A percentile compares a stretch with the other conserved stretches of the same genome.
These are phyloP conservation scores for Gliomastix tumulicola DNA, from an alignment of 2,329 filamentous ascomycete species.

Conservation along the genomic window DNA sequence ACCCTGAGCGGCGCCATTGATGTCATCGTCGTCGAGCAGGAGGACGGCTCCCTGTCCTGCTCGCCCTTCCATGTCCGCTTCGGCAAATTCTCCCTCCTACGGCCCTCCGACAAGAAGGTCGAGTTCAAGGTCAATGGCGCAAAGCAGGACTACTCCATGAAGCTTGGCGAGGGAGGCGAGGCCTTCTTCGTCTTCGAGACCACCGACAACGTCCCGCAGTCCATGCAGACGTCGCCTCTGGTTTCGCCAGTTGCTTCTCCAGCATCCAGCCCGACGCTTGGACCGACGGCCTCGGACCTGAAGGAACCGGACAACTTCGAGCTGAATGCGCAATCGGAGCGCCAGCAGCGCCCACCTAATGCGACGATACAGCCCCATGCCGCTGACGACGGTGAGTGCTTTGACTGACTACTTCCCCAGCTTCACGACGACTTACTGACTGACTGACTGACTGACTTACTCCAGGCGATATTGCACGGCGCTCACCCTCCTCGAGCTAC, in stretches of 20 bases:
- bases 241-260: conserved; percentile 91
- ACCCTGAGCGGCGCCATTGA: conserved; percentile 97
- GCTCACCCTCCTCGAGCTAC: conserved; percentile 46
- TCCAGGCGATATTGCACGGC: conserved; percentile 42
- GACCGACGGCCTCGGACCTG: conserved; percentile 28
- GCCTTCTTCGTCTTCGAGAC: conserved; percentile 99
- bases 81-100: conserved; percentile 93
- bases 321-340: conserved; percentile 41
- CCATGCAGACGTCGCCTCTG: conserved; percentile 87
- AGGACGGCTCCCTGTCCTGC: conserved; percentile 82
- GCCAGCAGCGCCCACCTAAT: conserved; percentile 35
- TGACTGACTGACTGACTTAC: conserved; percentile 3
- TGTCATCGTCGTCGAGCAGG: conserved; percentile 95
- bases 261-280: conserved; percentile 70
- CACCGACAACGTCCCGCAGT: conserved; percentile 82
- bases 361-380: conserved; percentile 26
- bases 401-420: too few species aligned
- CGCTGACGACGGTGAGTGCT: conserved; percentile 19
- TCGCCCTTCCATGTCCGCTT: conserved; percentile 98
- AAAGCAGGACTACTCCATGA: conserved; percentile 95
- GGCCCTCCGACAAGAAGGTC: conserved; percentile 97
- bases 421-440: not conserved
- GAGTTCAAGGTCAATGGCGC: conserved; percentile 92
- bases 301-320: conserved; percentile 66
- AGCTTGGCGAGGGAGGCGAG: conserved; percentile 93